Base-by-base conservation (phyloP, 495 filamentous ascomycete species). In the Aspergillus nanangensis region DNA sequence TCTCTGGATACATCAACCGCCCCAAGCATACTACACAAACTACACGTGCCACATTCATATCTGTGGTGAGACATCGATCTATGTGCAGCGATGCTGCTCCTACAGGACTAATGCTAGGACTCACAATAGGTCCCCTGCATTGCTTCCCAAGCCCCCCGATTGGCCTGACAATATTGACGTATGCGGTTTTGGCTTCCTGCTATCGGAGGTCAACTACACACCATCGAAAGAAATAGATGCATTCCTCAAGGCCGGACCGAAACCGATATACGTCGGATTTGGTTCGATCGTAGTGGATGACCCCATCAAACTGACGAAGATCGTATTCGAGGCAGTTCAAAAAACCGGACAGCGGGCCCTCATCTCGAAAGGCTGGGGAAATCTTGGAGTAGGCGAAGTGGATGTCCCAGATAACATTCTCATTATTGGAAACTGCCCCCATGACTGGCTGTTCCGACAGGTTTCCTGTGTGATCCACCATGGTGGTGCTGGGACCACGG, bases 401-500 rank as follows among this genome's bases (percentile, higher is more conserved):
- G 69, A 70, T 0, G 56, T 82, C 17, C 82, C 79, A 1, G 75
- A 81, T 0, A 73, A 74, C 14, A 76, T 89, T 27, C 83, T 84
- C 54, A 82, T 88, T 79, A 72, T 90, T 5, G 84, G 81, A 14
- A 86, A 89, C 52, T 76, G 78, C 27, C 87, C 87, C 7, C 87
- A 91, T 48, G 87, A 90, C 55, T 90, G 85, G 86, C 69, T 91
- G 2, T 91, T 91, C 58, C 61, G 79, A 41, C 80, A 74, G 31
- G 86, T 91, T 4, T 80, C 83, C 1, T 76, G 72, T 23, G 87
- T 91, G 3, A 80, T 88, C 9, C 87, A 91, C 51, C 87, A 90
- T 50, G 87, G 87, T 37, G 87, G 87, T 23, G 87, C 87, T 10
- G 87, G 87, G 20, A 91, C 87, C 8, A 88, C 83, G 5, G 87